phyloP scores from a whole-genome alignment of 2,329 filamentous ascomycete species.

The Didymella arachidicola region DNA sequence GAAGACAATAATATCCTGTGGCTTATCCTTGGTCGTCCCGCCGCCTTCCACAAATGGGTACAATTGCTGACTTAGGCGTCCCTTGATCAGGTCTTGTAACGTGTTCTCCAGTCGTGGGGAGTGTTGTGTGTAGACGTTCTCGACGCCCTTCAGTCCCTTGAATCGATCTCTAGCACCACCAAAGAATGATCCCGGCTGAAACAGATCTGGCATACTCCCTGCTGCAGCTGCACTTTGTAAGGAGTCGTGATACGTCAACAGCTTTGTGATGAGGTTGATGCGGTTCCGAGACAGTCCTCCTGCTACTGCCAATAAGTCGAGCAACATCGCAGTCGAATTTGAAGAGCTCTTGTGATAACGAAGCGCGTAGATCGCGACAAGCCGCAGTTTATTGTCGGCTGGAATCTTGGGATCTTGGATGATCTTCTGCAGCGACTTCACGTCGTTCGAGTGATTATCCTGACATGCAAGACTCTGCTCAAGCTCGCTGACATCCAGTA shows the following conservation, averaged over 20 bases:
- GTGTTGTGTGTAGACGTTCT: conserved; percentile 99
- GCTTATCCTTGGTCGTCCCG: conserved; percentile 88
- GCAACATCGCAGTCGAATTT: conserved; percentile 81
- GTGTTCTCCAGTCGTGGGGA: conserved; percentile 87
- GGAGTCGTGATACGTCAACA: conserved; percentile 86
- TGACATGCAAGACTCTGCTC: conserved; percentile 97
- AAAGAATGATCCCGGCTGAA: conserved; percentile 88
- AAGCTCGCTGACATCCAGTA: conserved; percentile 96
- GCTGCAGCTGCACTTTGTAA: conserved; percentile 76
- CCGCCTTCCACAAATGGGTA: conserved; percentile 94
- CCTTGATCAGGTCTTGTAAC: conserved; percentile 92
- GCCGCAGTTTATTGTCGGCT: conserved; percentile 81
- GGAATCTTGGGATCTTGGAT: conserved; percentile 82
- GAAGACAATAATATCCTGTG: conserved; percentile 95
- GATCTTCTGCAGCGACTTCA: conserved; percentile 90
- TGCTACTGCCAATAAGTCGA: conserved; percentile 84
- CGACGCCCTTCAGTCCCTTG: conserved; percentile 94
- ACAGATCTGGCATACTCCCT: conserved; percentile 88
- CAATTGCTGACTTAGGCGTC: conserved; percentile 81
- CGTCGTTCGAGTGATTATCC: conserved; percentile 88
- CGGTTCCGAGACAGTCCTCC: conserved; percentile 79
- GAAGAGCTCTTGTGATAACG: conserved; percentile 88
- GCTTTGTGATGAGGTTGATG: conserved; percentile 80
- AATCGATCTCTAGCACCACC: conserved; percentile 86
- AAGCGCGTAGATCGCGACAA: conserved; percentile 93